Percentiles rank a stretch among this genome's conserved stretches.
Evolutionary conservation across 2,329 filamentous ascomycete species (phyloP).

Genomic region (Epichloe scottii): DNA sequence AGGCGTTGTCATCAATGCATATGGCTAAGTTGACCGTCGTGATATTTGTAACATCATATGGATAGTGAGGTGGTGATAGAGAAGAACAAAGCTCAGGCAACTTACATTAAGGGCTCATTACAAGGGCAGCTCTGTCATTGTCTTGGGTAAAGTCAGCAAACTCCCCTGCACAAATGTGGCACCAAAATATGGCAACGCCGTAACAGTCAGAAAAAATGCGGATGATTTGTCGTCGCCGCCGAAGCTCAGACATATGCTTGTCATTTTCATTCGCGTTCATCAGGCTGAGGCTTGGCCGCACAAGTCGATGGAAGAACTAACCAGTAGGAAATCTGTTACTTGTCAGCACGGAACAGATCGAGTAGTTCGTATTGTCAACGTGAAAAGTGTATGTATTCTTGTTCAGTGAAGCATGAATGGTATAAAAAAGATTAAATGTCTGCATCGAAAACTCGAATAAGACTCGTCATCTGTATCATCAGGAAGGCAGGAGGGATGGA

Average conservation of each 20-base stretch:
- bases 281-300: constrained; percentile 33
- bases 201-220: constrained; percentile 11
- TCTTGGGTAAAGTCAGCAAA: constrained; percentile 1
- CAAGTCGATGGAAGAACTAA: constrained; percentile 11
- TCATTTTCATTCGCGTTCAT: constrained; percentile 79
- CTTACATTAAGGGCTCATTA: constrained; percentile 12
- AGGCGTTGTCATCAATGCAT: constrained; percentile 34
- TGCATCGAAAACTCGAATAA: constrained; percentile 61
- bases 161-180: constrained; percentile 4
- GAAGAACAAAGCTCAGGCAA: constrained; percentile 5
- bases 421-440: constrained; percentile 51
- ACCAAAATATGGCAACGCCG: constrained; percentile 6
- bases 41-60: constrained; percentile 32
- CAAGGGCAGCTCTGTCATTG: not conserved
- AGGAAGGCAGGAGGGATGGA: not conserved
- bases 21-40: constrained; percentile 37
- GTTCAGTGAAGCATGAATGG: constrained; percentile 59
- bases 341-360: constrained; percentile 12
- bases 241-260: constrained; percentile 96
- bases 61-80: constrained; percentile 1
- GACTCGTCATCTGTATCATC: constrained; percentile 55
- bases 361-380: not conserved
- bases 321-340: constrained; percentile 4
- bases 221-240: constrained; percentile 31
- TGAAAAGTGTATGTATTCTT: not conserved